Conservation (phyloP, 257 asterid genomes). For the Leptodermis oblonga region DNA sequence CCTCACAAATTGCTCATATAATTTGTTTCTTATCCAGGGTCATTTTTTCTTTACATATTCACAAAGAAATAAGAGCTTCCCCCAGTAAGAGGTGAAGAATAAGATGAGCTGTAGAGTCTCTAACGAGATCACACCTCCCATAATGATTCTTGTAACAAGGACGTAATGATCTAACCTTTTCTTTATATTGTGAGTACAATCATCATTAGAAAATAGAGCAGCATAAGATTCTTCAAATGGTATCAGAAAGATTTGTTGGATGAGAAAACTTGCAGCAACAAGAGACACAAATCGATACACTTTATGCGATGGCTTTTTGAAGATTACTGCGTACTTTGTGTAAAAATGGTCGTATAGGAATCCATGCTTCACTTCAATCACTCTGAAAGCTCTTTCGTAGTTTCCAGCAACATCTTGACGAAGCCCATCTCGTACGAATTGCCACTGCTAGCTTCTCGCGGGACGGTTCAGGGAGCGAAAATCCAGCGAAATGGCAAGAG, state of each 20-base stretch:
- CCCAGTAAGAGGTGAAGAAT: neutral
- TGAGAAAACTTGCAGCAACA: neutral
- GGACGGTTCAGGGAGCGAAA: neutral
- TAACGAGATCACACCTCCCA: neutral
- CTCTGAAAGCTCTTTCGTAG: neutral
- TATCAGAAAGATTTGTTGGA: neutral
- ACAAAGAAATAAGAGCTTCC: neutral
- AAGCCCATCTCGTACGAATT: neutral
- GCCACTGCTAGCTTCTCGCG: neutral
- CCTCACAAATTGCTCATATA: neutral
- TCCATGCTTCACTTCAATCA: neutral
- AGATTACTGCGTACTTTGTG: neutral
- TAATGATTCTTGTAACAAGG: neutral
- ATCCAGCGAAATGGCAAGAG: conserved; percentile 5
- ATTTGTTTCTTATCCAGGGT: neutral
- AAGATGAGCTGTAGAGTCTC: neutral
- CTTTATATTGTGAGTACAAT: neutral
- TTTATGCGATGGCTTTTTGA: neutral
- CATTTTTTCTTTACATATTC: conserved; percentile 2
- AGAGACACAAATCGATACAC: neutral
- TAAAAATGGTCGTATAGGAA: conserved; percentile 8
- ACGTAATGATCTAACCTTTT: neutral
- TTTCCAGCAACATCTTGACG: neutral
- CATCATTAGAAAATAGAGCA: neutral
- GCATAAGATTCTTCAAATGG: neutral